Evolutionary conservation across 805 yeast species (phyloP).

Genomic region (Barnettozyma vustinii): DNA sequence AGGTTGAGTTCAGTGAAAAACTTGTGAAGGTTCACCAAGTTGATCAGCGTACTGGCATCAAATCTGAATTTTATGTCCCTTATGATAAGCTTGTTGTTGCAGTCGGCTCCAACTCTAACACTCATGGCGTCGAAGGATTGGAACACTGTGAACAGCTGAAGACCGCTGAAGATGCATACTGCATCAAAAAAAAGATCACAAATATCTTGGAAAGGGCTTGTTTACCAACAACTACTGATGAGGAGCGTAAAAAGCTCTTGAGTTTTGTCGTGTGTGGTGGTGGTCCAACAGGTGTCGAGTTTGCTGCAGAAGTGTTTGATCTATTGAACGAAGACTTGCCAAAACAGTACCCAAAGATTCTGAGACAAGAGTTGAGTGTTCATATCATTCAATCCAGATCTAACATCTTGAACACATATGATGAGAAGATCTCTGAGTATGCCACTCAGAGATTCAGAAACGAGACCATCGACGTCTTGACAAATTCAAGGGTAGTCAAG

Average conservation of each 20-base stretch:
- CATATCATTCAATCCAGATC: conserved; percentile 67
- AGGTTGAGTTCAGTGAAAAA: conserved; percentile 49
- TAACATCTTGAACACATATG: conserved; percentile 63
- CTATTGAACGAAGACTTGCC: conserved; percentile 59
- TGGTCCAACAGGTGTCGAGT: conserved; percentile 72
- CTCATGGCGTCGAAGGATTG: conserved; percentile 69
- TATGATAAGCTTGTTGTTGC: conserved; percentile 66
- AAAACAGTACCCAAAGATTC: conserved; percentile 49
- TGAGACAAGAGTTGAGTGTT: conserved; percentile 59
- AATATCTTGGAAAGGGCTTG: conserved; percentile 55
- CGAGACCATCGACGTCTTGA: conserved; percentile 57
- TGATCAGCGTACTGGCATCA: conserved; percentile 36
- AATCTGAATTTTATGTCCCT: conserved; percentile 52
- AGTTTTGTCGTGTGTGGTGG: conserved; percentile 70
- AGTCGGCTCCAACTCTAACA: conserved; percentile 63
- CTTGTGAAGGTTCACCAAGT: conserved; percentile 50
- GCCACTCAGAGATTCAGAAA: conserved; percentile 59
- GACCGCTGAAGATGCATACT: conserved; percentile 61
- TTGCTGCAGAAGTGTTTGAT: conserved; percentile 68
- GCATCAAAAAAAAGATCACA: conserved; percentile 49
- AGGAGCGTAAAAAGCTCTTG: conserved; percentile 53
- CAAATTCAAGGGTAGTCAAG: conserved; percentile 58
- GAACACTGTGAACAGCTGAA: conserved; percentile 56
- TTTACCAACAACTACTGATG: conserved; percentile 58
- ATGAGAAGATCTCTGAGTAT: conserved; percentile 56